Evolutionary conservation across 2,329 filamentous ascomycete genomes (phyloP), one percentile per base, ranked within the genome.

Genomic region (Aspergillus udagawae): DNA sequence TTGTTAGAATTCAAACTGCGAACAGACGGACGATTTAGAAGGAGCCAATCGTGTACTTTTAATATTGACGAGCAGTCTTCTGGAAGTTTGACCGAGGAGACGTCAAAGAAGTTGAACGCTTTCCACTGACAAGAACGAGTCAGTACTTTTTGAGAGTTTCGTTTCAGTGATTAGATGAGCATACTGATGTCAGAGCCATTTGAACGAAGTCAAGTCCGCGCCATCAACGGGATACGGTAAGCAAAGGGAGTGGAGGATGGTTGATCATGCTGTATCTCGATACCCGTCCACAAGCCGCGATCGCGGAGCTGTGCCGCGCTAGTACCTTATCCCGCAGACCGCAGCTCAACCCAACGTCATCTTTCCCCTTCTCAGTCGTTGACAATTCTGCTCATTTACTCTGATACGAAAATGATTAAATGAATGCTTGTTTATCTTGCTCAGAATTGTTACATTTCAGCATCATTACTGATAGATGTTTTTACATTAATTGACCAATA

Each of bases 101-200:
- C 91, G 78, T 97, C 91, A 84, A 99, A 97, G 87, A 99, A 99
- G 83, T 96, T 92, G 81, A 99, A 99, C 67, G 89, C 88, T 89
- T 97, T 97, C 93, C 94, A 97, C 93, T 96, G 63, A 7, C 8
- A 4, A 41, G n/a, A 38, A 9, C 12, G 28, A 3, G 51, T 63
- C 35, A 62, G 53, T 63, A 47, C 62, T 53, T 27, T 25, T 23
- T 14, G 17, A 29, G 10, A 4, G n/a, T 2, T 23, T 45, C 14
- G 17, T 38, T 10, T 3, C 5, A 9, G 23, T 17, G 3, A 3
- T 3, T 32, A 5, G 9, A 2, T 4, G 1, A 9, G 10, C 66
- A 57, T 69, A 77, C 75, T 68, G 75, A 77, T 70, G 73, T 76
- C 67, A 77, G 57, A 67, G 75, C 75, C 75, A 77, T 77, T 70